Evolutionary conservation across 202 grass and related monocot genomes (phyloP).

Genomic region (Schoenoplectus tabernaemontani): DNA sequence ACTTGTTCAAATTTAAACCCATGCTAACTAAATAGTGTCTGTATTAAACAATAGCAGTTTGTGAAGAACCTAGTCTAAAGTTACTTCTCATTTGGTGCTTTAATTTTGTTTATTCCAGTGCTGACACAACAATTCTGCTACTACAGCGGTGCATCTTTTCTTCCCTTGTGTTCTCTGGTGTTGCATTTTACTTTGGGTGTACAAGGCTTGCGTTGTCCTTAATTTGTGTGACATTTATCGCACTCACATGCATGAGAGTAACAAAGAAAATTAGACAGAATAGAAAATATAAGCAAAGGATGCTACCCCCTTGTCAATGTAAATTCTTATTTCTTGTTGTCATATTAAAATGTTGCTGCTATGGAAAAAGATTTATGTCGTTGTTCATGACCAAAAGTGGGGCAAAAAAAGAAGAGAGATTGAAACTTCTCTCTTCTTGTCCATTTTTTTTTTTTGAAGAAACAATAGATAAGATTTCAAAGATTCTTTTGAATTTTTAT

Average conservation of each 20-base stretch:
- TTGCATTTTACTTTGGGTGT: conserved; percentile 47
- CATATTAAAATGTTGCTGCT: background rate
- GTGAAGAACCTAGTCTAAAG: background rate
- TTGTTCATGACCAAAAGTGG: background rate
- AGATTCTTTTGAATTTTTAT: too few relatives aligned
- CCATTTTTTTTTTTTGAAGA: background rate
- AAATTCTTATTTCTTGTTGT: conserved; percentile 15
- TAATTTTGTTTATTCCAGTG: conserved; percentile 37
- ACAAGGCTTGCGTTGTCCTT: conserved; percentile 40
- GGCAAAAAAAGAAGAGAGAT: background rate
- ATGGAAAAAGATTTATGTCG: background rate
- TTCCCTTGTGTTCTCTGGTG: conserved; percentile 34
- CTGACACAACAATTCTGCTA: conserved; percentile 32
- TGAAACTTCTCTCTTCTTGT: background rate
- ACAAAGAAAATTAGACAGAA: conserved; percentile 39
- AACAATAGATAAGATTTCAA: too few relatives aligned
- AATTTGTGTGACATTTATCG: conserved; percentile 27
- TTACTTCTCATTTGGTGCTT: background rate
- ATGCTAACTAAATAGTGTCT: background rate
- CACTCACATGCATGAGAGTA: conserved; percentile 41
- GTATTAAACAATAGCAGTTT: background rate
- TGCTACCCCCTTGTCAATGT: conserved; percentile 64
- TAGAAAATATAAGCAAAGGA: conserved; percentile 44
- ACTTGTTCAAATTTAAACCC: background rate
- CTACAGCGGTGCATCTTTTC: conserved; percentile 31